Base-by-base conservation (phyloP, 371 early-diverging fungal genomes). In the Mucor plumbeus region DNA sequence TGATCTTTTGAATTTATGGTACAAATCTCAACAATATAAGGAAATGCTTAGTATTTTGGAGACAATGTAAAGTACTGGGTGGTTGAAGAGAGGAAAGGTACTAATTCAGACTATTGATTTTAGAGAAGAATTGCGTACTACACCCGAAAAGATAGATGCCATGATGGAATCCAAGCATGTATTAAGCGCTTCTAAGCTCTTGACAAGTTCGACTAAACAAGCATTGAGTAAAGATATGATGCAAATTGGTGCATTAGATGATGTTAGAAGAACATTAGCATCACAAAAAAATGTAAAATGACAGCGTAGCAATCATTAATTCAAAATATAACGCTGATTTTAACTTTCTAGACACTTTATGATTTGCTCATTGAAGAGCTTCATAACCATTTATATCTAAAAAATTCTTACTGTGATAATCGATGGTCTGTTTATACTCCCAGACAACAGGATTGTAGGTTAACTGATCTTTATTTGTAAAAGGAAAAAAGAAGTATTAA, bases 361-460 rank as follows among this genome's bases (percentile, higher is more conserved):
- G 95, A 96, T 64, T 74, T 87, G 10, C 73, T 97, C 6, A 87
- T 95, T 58, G 97, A 96, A 65, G 97, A 98, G 69, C 83, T 98
- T 10, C 95, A 96, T 66, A 94, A 90, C 69, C 96, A 97, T 75
- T 66, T 97, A 5, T 98, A 98, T 77, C 78, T 98, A 8, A 97
- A 96, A 71, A 95, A 90, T 61, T 79, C 86, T 1, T 86, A 85
- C 54, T 84, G 88, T 47, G 88, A 87, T 70, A 88, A 86, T 70
- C 78, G 85, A 60, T 89, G 88, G 88, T 59, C 82, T 5, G 76
- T 76, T 36, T 88, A 87, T 74, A 81, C 81, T 21, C 82, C 80
- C 44, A 85, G 83, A 38, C 90, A 90, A 64, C 82, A 84, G 64
- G 66, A 79, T 63, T 78, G 89, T 87, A 83, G 67, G 85, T 69